phyloP scores from a whole-genome alignment of 768 basidiomycete species.

The Candolleomyces aberdarensis region DNA sequence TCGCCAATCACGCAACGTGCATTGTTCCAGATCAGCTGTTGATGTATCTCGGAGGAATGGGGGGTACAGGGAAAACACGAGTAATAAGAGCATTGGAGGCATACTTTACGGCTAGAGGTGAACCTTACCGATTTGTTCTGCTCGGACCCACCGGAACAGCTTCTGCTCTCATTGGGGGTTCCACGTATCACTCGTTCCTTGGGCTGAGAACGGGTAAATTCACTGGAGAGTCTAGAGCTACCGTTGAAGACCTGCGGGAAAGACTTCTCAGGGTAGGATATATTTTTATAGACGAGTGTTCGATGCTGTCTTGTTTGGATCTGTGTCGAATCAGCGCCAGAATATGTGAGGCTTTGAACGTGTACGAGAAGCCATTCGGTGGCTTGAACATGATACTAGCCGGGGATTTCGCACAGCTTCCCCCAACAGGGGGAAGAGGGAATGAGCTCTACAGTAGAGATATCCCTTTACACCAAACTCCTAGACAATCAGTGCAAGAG shows the following conservation, averaged over 20 bases:
- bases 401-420: conserved; percentile 45
- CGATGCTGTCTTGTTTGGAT: conserved; percentile 33
- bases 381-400: conserved; percentile 41
- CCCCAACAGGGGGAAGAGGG: conserved; percentile 17
- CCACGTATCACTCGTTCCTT: conserved; percentile 4
- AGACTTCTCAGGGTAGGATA: conserved; percentile 26
- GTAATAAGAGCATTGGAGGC: neutral
- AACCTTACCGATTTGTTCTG: neutral
- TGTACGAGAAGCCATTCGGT: conserved; percentile 25
- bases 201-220: neutral
- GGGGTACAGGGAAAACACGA: neutral
- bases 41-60: conserved; percentile 1
- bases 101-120: neutral
- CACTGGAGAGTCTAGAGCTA: no score
- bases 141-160: conserved; percentile 4
- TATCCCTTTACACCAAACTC: neutral
- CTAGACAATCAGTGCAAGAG: neutral
- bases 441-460: neutral
- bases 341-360: conserved; percentile 16
- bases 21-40: neutral
- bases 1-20: conserved; percentile 3
- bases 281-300: conserved; percentile 41
- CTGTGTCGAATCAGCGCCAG: conserved; percentile 24
- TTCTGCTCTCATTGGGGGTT: conserved; percentile 3
- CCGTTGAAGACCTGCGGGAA: conserved; percentile 8